phyloP scores from a whole-genome alignment of 257 asterid species.

The Solanum pinnatisectum region DNA sequence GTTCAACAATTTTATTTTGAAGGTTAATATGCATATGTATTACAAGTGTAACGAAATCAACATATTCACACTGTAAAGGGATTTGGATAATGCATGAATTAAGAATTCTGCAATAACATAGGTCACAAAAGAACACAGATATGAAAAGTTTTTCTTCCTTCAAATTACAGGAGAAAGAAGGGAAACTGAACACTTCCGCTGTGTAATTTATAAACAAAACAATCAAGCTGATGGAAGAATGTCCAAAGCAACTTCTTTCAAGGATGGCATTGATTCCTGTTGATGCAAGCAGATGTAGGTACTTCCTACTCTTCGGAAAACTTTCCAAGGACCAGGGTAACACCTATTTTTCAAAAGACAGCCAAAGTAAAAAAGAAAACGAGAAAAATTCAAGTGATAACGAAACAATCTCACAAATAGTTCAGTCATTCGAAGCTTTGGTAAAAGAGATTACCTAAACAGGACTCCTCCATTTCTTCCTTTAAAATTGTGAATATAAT shows the following conservation, averaged over 20 bases:
- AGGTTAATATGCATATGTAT: background rate
- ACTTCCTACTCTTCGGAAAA: constrained; percentile 50
- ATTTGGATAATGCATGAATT: background rate
- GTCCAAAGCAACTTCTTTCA: constrained; percentile 78
- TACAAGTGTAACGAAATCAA: background rate
- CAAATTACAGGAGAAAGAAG: background rate
- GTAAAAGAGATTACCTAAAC: constrained; percentile 44
- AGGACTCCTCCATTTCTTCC: constrained; percentile 75
- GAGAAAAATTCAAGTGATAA: background rate
- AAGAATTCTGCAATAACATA: background rate
- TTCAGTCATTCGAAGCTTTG: background rate
- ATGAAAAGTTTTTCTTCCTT: background rate
- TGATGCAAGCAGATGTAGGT: constrained; percentile 53
- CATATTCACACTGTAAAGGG: background rate
- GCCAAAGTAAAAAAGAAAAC: background rate
- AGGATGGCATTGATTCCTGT: constrained; percentile 74
- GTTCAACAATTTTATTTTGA: background rate
- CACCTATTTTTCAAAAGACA: constrained; percentile 24
- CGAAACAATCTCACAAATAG: background rate
- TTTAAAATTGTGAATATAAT: constrained; percentile 92
- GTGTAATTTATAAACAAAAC: background rate
- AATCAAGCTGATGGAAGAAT: constrained; percentile 63
- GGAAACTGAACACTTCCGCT: background rate
- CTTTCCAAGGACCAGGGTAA: constrained; percentile 85
- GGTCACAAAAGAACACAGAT: background rate